Conservation (phyloP, 345 rosid genomes). For the Citrus sp. region DNA sequence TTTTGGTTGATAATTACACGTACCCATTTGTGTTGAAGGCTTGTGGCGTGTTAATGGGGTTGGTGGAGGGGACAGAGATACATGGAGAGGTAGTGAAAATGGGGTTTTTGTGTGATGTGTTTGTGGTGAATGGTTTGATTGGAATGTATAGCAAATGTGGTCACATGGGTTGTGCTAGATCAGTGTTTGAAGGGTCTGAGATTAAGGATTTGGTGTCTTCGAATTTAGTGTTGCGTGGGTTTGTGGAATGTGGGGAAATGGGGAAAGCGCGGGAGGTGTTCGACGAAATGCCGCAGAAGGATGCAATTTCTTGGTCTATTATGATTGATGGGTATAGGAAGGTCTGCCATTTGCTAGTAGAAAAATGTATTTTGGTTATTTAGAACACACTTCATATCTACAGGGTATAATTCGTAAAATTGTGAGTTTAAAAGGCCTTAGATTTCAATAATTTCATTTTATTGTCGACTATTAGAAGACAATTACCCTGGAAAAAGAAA, state of each 20-base stretch:
- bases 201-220: slow-evolving; percentile 37
- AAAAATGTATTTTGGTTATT: not conserved
- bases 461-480: not conserved
- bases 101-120: slow-evolving; percentile 28
- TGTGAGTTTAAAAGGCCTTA: not conserved
- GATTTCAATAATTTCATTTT: not conserved
- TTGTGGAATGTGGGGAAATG: slow-evolving; percentile 22
- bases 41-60: slow-evolving; percentile 18
- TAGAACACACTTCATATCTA: not conserved
- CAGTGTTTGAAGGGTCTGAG: slow-evolving; percentile 34
- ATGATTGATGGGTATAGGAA: slow-evolving; percentile 44
- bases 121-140: slow-evolving; percentile 34
- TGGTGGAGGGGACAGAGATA: slow-evolving; percentile 24
- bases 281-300: slow-evolving; percentile 39
- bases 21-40: slow-evolving; percentile 43
- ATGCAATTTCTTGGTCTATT: slow-evolving; percentile 40
- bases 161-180: slow-evolving; percentile 22
- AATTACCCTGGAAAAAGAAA: not conserved
- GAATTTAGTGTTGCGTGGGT: slow-evolving; percentile 42
- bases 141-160: slow-evolving; percentile 42
- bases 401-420: not conserved
- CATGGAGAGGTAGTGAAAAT: slow-evolving; percentile 41
- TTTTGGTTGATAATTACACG: slow-evolving; percentile 31
- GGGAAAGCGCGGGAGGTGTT: slow-evolving; percentile 35
- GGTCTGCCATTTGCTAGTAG: slow-evolving; percentile 13